Evolutionary conservation across 2,329 filamentous ascomycete species (phyloP).

Genomic region (Septoria linicola): DNA sequence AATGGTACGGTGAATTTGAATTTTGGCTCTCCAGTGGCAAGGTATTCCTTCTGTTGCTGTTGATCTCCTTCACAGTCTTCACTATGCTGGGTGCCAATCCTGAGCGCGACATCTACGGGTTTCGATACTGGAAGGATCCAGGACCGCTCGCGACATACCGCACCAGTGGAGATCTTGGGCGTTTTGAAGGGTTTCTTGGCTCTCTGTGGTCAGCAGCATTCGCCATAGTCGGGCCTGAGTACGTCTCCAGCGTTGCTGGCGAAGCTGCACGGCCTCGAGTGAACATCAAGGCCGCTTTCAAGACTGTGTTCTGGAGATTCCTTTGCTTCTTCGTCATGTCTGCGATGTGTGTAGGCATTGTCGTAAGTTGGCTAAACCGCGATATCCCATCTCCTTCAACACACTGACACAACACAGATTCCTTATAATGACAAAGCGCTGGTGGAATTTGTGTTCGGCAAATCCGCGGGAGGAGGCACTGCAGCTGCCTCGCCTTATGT

Average conservation of each 20-base stretch:
- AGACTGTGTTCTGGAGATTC: slow-evolving; percentile 10
- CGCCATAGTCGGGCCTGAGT: slow-evolving; percentile 19
- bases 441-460: slow-evolving; percentile 8
- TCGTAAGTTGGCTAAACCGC: slow-evolving; percentile 25
- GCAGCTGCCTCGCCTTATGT: slow-evolving; percentile 62
- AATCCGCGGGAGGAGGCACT: slow-evolving; percentile 30
- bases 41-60: slow-evolving; percentile 45
- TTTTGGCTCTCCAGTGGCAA: slow-evolving; percentile 45
- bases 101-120: slow-evolving; percentile 37
- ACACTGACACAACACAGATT: slow-evolving; percentile 31
- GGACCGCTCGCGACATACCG: slow-evolving; percentile 23
- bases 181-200: slow-evolving; percentile 25
- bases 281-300: slow-evolving; percentile 21
- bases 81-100: slow-evolving; percentile 41
- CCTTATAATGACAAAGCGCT: slow-evolving; percentile 35
- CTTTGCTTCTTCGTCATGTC: slow-evolving; percentile 36
- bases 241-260: slow-evolving; percentile 20
- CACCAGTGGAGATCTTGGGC: slow-evolving; percentile 18
- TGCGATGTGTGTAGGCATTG: slow-evolving; percentile 1
- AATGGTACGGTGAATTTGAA: slow-evolving; percentile 38
- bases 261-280: slow-evolving; percentile 23
- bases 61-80: slow-evolving; percentile 39
- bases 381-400: too few relatives aligned
- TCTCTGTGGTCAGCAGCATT: slow-evolving; percentile 21
- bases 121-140: slow-evolving; percentile 24